These are phyloP conservation scores for Crotalaria pallida DNA, from an alignment of 306 rosid genomes.

Conservation along the genomic window DNA sequence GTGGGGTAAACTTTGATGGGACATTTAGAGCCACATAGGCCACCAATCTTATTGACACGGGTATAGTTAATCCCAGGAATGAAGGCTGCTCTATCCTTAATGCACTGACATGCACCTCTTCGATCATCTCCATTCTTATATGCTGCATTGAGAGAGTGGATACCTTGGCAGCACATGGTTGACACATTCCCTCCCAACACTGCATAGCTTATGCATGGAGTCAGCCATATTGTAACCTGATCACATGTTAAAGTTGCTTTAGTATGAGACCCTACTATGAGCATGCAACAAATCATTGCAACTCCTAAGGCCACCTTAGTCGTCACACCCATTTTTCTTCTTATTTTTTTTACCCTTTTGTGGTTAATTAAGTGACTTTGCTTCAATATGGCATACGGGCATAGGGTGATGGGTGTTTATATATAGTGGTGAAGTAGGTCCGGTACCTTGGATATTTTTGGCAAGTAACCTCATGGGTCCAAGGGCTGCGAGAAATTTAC, in stretches of 20 bases:
- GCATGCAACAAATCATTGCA: slow-evolving; percentile 21
- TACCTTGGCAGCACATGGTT: slow-evolving; percentile 50
- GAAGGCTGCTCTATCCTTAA: slow-evolving; percentile 31
- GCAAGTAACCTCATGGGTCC: background rate
- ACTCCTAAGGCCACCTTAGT: slow-evolving; percentile 18
- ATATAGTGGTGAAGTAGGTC: slow-evolving; percentile 10
- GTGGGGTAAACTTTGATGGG: slow-evolving; percentile 62
- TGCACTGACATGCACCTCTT: slow-evolving; percentile 47
- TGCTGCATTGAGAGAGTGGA: slow-evolving; percentile 39
- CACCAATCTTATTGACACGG: slow-evolving; percentile 27
- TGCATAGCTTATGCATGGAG: slow-evolving; percentile 58
- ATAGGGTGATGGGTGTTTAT: slow-evolving; percentile 14
- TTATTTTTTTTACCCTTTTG: background rate
- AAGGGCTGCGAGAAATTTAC: background rate
- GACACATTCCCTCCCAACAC: slow-evolving; percentile 51
- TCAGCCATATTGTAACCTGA: slow-evolving; percentile 34
- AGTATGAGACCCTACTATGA: background rate
- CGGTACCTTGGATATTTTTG: background rate
- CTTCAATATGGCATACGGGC: background rate
- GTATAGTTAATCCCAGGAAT: slow-evolving; percentile 49
- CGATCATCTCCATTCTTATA: slow-evolving; percentile 31
- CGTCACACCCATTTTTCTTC: background rate
- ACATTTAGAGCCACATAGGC: slow-evolving; percentile 38
- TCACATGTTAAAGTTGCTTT: slow-evolving; percentile 40
- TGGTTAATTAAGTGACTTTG: background rate